A percentile compares a stretch with the other conserved stretches of the same genome.
These are phyloP conservation scores for Grifola frondosa DNA, from an alignment of 1,284 basidiomycete species.

Conservation along the genomic window DNA sequence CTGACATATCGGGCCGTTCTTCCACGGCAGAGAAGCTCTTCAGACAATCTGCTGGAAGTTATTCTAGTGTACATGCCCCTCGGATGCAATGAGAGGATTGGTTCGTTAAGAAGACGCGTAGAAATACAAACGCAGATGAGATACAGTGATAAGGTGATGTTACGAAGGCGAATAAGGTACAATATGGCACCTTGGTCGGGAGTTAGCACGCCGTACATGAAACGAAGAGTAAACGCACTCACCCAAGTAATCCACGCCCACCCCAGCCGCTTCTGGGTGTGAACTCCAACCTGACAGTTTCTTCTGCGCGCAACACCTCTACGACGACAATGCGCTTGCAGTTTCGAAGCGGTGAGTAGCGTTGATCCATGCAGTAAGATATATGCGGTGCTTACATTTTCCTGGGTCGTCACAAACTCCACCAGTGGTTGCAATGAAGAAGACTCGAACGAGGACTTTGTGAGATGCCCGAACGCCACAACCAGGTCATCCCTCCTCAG, in stretches of 20 bases:
- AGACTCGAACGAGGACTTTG: constrained; percentile 47
- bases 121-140: too few species aligned
- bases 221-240: constrained; percentile 24
- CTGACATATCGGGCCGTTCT: too few species aligned
- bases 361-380: neutral
- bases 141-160: too few species aligned
- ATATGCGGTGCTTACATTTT: constrained; percentile 58
- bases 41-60: too few species aligned
- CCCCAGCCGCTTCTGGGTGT: constrained; percentile 66
- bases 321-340: constrained; percentile 55
- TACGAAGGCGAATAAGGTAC: constrained; percentile 58
- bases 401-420: constrained; percentile 65
- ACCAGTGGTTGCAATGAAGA: constrained; percentile 67
- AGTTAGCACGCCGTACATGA: neutral
- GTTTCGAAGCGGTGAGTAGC: neutral
- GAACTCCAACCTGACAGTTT: constrained; percentile 43
- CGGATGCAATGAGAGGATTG: too few species aligned
- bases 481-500: constrained; percentile 71
- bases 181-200: constrained; percentile 68
- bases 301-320: constrained; percentile 37
- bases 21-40: too few species aligned
- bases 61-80: too few species aligned
- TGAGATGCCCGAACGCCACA: constrained; percentile 70
- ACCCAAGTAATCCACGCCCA: constrained; percentile 84
- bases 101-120: too few species aligned